Evolutionary conservation across 306 rosid species (phyloP).

Genomic region (Prunus salicina): DNA sequence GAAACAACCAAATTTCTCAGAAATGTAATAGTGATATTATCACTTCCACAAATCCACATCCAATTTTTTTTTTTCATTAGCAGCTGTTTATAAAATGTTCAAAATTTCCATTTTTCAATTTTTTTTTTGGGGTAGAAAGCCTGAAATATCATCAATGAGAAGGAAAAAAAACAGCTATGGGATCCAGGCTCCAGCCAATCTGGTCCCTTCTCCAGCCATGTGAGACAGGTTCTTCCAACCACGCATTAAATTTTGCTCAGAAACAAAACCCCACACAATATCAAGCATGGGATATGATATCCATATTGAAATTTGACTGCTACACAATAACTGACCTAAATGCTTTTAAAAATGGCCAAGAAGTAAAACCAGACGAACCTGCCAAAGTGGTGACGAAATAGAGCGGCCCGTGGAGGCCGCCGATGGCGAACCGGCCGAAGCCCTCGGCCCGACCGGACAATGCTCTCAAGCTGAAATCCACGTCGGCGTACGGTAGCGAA

Average conservation of each 20-base stretch:
- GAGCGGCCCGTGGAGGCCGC: conserved; percentile 56
- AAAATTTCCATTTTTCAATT: not conserved
- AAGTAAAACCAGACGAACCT: conserved; percentile 21
- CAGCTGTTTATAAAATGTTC: not conserved
- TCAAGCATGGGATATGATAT: not conserved
- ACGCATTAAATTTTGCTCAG: not conserved
- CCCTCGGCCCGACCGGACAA: conserved; percentile 64
- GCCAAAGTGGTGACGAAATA: conserved; percentile 56
- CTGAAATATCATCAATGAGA: not conserved
- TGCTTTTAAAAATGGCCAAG: not conserved
- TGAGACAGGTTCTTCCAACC: not conserved
- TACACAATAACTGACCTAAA: not conserved
- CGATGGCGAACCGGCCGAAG: conserved; percentile 51
- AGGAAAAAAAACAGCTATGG: not conserved
- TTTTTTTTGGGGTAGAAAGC: not conserved
- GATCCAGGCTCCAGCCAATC: not conserved
- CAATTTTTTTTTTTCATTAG: not conserved
- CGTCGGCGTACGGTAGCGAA: conserved; percentile 53
- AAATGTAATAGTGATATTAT: not conserved
- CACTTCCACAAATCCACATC: not conserved
- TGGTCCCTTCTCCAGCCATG: conserved; percentile 1
- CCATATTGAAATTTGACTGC: not conserved
- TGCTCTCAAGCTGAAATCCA: conserved; percentile 46
- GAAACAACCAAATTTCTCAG: not conserved
- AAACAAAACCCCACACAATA: not conserved